Evolutionary conservation across 2,329 filamentous ascomycete genomes (phyloP), one percentile per base, ranked within the genome.

Genomic region (Purpureocillium lavendulum): DNA sequence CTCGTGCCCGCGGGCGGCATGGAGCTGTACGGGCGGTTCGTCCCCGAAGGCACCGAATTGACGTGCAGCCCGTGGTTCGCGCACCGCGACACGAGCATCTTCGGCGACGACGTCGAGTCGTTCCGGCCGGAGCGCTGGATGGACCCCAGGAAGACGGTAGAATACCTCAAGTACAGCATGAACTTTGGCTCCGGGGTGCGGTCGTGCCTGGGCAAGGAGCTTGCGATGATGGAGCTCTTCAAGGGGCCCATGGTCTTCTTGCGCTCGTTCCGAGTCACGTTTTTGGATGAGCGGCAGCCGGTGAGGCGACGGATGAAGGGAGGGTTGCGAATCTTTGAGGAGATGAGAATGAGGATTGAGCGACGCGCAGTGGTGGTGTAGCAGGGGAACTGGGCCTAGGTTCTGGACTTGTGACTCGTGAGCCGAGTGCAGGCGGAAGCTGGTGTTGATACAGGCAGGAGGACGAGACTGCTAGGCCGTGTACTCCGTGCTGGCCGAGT

Each of bases 61-160:
- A 55, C 57, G 3, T 48, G 57, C 15, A 62, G 58, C 36, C 39
- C 49, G 9, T 63, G 57, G 56, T 51, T 56, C 1, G 39, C 50
- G 28, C 52, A 59, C 34, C 39, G 33, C 4, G 51, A 58, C 39
- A 52, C 40, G 34, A 40, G 29, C 26, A 48, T 50, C 43, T 62
- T 51, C 44, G 41, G 51, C 32, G 26, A 59, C 38, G 51, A 59
- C 51, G 50, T 54, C 33, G 33, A 59, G 5, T 37, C 46, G 2
- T 56, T 65, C 54, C 44, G 42, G 1, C 65, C 65, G 0, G 61
- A 65, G 38, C 44, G 65, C 6, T 68, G 64, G 64, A 44, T 61
- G 12, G 26, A 36, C 12, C 18, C 12, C n/a, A 18, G 14, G 6
- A 21, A 28, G 7, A 14, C 35, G 6, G 12, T 24, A 10, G 13